These are phyloP conservation scores for Elongisporangium undulatum DNA, from an alignment of 352 stramenopile genomes.

Conservation along the genomic window DNA sequence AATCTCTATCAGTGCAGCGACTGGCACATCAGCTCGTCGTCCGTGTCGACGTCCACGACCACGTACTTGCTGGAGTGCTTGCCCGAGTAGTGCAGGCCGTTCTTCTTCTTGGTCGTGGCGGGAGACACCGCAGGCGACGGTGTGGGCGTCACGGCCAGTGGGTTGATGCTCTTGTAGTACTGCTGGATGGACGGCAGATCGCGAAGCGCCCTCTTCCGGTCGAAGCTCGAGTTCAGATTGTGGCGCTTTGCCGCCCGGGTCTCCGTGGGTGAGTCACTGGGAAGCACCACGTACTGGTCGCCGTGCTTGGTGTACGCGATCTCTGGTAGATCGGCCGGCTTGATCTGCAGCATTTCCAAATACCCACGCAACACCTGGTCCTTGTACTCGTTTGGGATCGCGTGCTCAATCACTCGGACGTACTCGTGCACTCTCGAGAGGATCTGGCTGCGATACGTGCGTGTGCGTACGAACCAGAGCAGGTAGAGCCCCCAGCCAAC, in stretches of 20 bases:
- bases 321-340: constrained; percentile 5
- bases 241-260: not conserved
- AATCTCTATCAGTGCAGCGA: no score
- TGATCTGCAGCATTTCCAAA: constrained; percentile 4
- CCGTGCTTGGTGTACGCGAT: constrained; percentile 11
- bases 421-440: constrained; percentile 17
- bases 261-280: constrained; percentile 13
- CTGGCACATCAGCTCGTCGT: no score
- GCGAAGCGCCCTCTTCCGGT: constrained; percentile 13
- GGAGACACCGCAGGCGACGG: no score
- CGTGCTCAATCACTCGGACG: constrained; percentile 11
- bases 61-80: no score
- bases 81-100: no score
- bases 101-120: no score
- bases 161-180: constrained; percentile 3
- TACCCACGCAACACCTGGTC: constrained; percentile 9
- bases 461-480: constrained; percentile 7
- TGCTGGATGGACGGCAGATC: constrained; percentile 14
- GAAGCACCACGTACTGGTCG: constrained; percentile 15
- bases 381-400: constrained; percentile 11
- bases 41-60: no score
- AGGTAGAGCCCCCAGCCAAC: constrained; percentile 11
- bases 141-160: no score
- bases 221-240: constrained; percentile 8
- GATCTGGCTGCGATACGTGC: not conserved